Evolutionary conservation across 768 basidiomycete genomes (phyloP).

Genomic region (Tylopilus subfusipes): DNA sequence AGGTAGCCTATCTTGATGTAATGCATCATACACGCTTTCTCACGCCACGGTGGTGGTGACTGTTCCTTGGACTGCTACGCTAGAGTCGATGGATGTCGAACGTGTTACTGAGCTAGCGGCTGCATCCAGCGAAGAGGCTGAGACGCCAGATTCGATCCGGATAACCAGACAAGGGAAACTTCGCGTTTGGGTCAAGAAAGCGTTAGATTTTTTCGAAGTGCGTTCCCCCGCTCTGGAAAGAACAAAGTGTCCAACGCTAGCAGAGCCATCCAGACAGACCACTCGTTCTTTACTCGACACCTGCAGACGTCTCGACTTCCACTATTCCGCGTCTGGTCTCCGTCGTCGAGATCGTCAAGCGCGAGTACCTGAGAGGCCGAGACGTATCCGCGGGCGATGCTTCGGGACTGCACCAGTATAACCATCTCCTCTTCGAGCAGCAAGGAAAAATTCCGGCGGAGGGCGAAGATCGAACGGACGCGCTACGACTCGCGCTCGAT

Average conservation of each 20-base stretch:
- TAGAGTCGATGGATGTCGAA: conserved; percentile 18
- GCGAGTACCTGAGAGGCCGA: conserved; percentile 64
- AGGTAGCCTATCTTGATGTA: not conserved
- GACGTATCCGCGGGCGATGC: conserved; percentile 40
- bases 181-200: conserved; percentile 47
- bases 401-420: conserved; percentile 73
- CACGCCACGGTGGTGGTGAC: conserved; percentile 21
- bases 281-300: conserved; percentile 59
- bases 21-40: conserved; percentile 1
- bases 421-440: conserved; percentile 54
- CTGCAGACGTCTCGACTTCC: conserved; percentile 34
- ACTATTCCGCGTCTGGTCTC: conserved; percentile 64
- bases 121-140: conserved; percentile 2
- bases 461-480: conserved; percentile 30
- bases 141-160: conserved; percentile 38
- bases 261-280: conserved; percentile 49
- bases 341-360: conserved; percentile 81
- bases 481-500: conserved; percentile 40
- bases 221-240: conserved; percentile 15
- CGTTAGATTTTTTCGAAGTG: conserved; percentile 54
- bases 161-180: conserved; percentile 59
- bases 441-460: conserved; percentile 24
- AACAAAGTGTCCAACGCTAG: conserved; percentile 6
- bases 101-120: not conserved
- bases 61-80: not conserved